Evolutionary conservation across 257 asterid genomes (phyloP).

Genomic region (Primulina huaijiensis): DNA sequence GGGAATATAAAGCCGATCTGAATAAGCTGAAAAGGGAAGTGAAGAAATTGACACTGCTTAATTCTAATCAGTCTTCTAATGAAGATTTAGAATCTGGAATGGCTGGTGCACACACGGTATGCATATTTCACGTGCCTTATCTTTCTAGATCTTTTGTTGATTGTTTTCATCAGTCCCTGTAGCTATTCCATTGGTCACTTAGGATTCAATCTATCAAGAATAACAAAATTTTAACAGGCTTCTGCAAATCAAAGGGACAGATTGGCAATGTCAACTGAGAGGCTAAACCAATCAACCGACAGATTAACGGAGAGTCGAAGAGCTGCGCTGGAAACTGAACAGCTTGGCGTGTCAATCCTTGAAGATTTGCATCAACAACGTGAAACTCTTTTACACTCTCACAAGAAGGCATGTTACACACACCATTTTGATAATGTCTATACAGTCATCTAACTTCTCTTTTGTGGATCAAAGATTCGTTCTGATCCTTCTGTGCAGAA

Average conservation of each 20-base stretch:
- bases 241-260: constrained; percentile 85
- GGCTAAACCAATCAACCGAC: constrained; percentile 74
- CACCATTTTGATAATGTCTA: constrained; percentile 1
- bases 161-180: neutral
- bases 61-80: constrained; percentile 45
- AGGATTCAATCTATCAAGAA: constrained; percentile 9
- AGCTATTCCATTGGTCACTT: constrained; percentile 1
- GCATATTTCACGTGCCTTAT: constrained; percentile 18
- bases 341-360: constrained; percentile 81
- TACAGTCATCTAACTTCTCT: neutral
- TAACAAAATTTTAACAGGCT: constrained; percentile 44
- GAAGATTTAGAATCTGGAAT: constrained; percentile 78
- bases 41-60: constrained; percentile 55
- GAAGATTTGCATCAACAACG: constrained; percentile 92
- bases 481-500: neutral
- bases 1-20: constrained; percentile 92
- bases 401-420: constrained; percentile 53
- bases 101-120: constrained; percentile 60
- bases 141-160: neutral
- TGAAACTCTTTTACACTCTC: constrained; percentile 83
- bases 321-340: constrained; percentile 88
- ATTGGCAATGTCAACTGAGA: constrained; percentile 75
- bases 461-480: neutral
- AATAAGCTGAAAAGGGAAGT: constrained; percentile 84
- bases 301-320: constrained; percentile 74